Conservation (phyloP, 2,329 filamentous ascomycete species). For the Pseudomassariella vexata region DNA sequence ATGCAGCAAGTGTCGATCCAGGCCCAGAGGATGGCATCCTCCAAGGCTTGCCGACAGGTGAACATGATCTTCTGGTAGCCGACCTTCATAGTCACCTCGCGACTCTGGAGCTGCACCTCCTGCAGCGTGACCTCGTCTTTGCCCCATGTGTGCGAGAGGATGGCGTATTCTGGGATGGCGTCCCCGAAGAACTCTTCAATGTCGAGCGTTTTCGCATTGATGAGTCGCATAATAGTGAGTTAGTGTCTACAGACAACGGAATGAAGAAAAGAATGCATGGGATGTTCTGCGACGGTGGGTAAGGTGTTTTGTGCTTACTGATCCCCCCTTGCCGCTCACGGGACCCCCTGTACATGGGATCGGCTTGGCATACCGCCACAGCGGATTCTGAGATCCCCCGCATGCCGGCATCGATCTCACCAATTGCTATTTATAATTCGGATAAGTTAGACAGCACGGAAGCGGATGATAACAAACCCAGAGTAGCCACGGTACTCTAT, state of each 20-base stretch:
- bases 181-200: slow-evolving; percentile 1
- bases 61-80: background rate
- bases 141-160: slow-evolving; percentile 1
- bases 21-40: background rate
- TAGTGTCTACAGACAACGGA: too few species aligned
- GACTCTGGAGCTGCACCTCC: background rate
- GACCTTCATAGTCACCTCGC: background rate
- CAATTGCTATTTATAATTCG: too few species aligned
- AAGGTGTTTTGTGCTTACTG: background rate
- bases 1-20: slow-evolving; percentile 19
- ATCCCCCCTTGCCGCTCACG: background rate
- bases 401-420: background rate
- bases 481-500: too few species aligned
- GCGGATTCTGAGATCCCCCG: background rate
- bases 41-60: background rate
- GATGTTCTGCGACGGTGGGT: too few species aligned
- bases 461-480: too few species aligned
- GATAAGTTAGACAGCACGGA: too few species aligned
- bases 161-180: background rate
- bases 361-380: background rate
- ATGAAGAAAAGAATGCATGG: too few species aligned
- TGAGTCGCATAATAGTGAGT: slow-evolving; percentile 1
- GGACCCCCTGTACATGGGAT: background rate
- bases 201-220: background rate
- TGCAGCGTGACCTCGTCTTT: slow-evolving; percentile 1